A percentile compares a stretch with the other conserved stretches of the same genome.
Evolutionary conservation across 2,329 filamentous ascomycete genomes (phyloP).

Genomic region (Ustilaginoidea virens): DNA sequence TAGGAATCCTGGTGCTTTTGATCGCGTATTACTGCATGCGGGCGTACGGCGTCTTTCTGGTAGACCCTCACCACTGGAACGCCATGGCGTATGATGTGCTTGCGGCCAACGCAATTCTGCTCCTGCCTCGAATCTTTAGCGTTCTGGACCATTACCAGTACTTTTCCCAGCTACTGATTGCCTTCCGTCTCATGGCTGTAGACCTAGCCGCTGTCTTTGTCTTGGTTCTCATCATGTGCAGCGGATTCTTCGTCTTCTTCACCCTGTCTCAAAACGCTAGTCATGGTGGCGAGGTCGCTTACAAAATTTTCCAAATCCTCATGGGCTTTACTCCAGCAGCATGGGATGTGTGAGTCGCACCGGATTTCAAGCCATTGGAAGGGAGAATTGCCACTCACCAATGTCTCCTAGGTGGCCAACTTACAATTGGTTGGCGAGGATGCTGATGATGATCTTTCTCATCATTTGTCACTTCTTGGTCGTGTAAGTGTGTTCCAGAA

Average conservation of each 20-base stretch:
- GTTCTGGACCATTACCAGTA: constrained; percentile 91
- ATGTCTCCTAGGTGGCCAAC: constrained; percentile 37
- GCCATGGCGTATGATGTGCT: constrained; percentile 88
- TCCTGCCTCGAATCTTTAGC: constrained; percentile 84
- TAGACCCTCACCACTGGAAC: constrained; percentile 60
- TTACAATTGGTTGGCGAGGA: constrained; percentile 66
- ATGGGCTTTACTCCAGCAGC: constrained; percentile 95
- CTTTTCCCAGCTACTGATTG: constrained; percentile 87
- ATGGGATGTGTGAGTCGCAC: constrained; percentile 58
- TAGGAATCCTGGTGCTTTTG: constrained; percentile 75
- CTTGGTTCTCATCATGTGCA: constrained; percentile 74
- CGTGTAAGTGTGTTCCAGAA: constrained; percentile 33
- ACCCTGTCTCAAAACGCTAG: constrained; percentile 62
- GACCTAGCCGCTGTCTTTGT: constrained; percentile 76
- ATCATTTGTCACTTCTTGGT: constrained; percentile 93
- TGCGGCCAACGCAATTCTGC: constrained; percentile 74
- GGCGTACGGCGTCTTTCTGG: constrained; percentile 72
- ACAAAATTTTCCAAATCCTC: constrained; percentile 80
- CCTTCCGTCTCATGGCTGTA: constrained; percentile 85
- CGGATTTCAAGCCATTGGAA: not conserved
- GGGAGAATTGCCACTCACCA: not conserved
- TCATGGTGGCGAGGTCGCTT: constrained; percentile 62
- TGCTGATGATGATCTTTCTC: constrained; percentile 65
- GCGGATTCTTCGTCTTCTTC: constrained; percentile 91
- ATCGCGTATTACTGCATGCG: constrained; percentile 83